Conservation (phyloP, 2,329 filamentous ascomycete species). For the Xylariaceae sp. region DNA sequence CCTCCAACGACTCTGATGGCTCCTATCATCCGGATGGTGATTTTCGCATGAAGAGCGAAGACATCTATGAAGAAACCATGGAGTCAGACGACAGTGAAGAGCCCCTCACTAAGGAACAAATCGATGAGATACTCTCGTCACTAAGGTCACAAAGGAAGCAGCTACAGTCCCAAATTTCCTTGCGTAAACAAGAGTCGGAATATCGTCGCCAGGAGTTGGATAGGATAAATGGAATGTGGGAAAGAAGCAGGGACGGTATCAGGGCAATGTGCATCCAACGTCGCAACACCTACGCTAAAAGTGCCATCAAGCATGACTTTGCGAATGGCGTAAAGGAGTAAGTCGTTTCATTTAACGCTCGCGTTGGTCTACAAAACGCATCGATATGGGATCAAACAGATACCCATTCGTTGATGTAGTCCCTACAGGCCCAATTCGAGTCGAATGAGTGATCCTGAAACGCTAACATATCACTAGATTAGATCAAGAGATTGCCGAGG, state of each 20-base stretch:
- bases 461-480: conserved; percentile 33
- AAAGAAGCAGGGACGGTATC: conserved; percentile 29
- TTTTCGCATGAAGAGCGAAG: too few species aligned
- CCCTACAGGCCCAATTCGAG: background rate
- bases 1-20: too few species aligned
- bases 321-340: conserved; percentile 53
- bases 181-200: conserved; percentile 34
- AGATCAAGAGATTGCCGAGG: conserved; percentile 46
- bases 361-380: background rate
- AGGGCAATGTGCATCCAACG: conserved; percentile 44
- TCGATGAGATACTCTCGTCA: conserved; percentile 32
- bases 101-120: conserved; percentile 39
- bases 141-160: conserved; percentile 32
- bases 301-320: conserved; percentile 53
- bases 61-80: too few species aligned
- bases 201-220: conserved; percentile 32
- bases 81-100: conserved; percentile 17
- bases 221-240: conserved; percentile 25
- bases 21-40: too few species aligned
- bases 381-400: too few species aligned
- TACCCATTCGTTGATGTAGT: too few species aligned
- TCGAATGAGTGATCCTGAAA: background rate
- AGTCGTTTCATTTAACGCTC: conserved; percentile 12
- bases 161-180: conserved; percentile 26
- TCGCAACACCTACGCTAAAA: conserved; percentile 52